Base-by-base conservation (phyloP, 495 filamentous ascomycete species). In the Penicillium pancosmium region DNA sequence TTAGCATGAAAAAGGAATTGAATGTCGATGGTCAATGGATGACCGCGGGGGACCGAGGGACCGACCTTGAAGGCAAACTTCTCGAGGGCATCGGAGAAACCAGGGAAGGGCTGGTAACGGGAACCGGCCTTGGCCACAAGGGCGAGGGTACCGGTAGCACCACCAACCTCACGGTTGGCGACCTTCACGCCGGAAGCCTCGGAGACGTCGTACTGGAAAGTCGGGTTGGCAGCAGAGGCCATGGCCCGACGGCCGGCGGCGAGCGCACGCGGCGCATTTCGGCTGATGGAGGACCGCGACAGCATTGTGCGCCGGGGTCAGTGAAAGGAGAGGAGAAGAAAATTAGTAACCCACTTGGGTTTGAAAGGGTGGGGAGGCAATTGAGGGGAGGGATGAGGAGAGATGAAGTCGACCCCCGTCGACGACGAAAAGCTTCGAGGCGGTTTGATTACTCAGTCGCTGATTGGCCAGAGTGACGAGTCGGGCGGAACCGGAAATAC, bases 11-110 rank as follows among this genome's bases (percentile, higher is more conserved):
- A 11, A 38, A 31, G 27, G 27, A 31, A 43, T 40, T 1, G 19
- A 21, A 6, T 6, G 33, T 11, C 52, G 56, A 62, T 62, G 46
- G 2, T 19, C 61, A 63, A 76, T 73, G 69, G 70, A 55, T 62
- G 48, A 27, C n/a, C 25, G 25, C 33, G 47, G 46, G 23, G 46
- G 46, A 27, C 16, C 41, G 41, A 44, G 36, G 23, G 40, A 81
- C 86, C 59, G 72, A 94, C 94, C 89, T 94, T 93, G 88, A 96
- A 99, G 56, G 94, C 92, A 77, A 91, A 98, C 70, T 90, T 86
- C 78, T 94, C 88, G 62, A 99, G 80, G 27, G 88, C 93, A 63
- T 96, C 90, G 55, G 92, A 86, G 70, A 96, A 85, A 52, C 95
- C 94, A 65, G 94, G 95, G 57, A 88, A 80, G 46, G 86, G 82